Base-by-base conservation (phyloP, 208 protist genomes). In the Wallacemonas sp. region DNA sequence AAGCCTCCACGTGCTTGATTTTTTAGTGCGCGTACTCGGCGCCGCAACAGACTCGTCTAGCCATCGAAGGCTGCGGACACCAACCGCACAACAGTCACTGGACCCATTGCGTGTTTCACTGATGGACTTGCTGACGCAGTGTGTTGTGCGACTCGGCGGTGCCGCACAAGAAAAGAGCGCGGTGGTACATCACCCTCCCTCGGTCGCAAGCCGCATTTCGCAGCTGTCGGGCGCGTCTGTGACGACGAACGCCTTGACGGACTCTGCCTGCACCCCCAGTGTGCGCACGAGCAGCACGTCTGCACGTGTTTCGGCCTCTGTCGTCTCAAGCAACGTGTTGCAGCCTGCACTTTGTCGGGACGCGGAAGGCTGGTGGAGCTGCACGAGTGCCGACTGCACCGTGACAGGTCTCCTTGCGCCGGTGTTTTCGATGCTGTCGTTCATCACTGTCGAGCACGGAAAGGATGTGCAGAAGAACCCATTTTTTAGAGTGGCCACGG, bases 341-440 rank as follows among this genome's bases (percentile, higher is more conserved):
- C 67, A 64, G 41, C 59, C 60, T 1, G 52, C 55, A 8, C 33
- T 55, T 6, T 58, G 44, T 30, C 57, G 58, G 27, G 58, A 63
- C 27, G 57, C 46, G 6, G 29, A 64, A 1, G 61, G 68, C 30
- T 29, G 19, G 24, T 58, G 45, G 30, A 38, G 42, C 54, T 68
- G 68, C 44, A 37, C 33, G 32, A 26, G 46, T 37, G 32, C 46
- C 8, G 29, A 32, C 3, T 77, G 64, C 60, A 77, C 64, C 1
- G 48, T 50, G 0, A 61, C 50, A 27, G 71, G 64, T 1, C 71
- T 77, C 1, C 63, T 77, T 1, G 58, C 71, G 8, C 65, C 71
- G 0, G 34, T 70, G 17, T 65, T 71, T 22, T 59, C 63, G 15
- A 46, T 70, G 17, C 60, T 71, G 52, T 30, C 30, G 19, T 54